Evolutionary conservation across 495 filamentous ascomycete species (phyloP), one percentile per base, ranked within the genome.

Genomic region (Neurospora sp.): DNA sequence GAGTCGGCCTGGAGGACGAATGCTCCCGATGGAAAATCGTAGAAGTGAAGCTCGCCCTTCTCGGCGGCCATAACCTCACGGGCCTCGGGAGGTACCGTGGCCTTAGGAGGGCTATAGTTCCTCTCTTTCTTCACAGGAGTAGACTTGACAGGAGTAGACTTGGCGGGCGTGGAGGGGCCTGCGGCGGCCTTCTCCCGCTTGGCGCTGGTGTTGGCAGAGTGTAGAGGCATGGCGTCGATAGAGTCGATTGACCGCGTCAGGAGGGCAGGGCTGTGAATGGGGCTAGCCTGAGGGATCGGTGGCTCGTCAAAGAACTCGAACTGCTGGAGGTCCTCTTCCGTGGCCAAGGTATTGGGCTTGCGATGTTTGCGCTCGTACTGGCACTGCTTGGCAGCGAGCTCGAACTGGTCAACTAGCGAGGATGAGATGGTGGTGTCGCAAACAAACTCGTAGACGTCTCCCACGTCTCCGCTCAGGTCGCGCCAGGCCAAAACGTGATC

Each of bases 331-430:
- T 98, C 94, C 76, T 89, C 83, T 68, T 94, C 91, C 0, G 92
- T 94, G 0, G 95, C 96, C 53, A 88, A 90, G 69, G 93, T 89
- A 72, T 92, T 87, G 35, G 88, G 90, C 78, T 89, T 91, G 40
- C 92, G 89, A 80, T 92, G 95, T 77, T 97, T 98, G 74, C 96
- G 88, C 85, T 99, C 96, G 90, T 94, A 99, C 80, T 99, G 96
- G 80, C 96, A 98, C 86, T 97, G 90, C 42, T 91, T 86, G 18
- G 96, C 94, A 46, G 93, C 91, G 39, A 91, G 85, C 80, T 94
- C 92, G 81, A 99, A 98, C 9, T 89, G 88, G 27, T 90, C 84
- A 11, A 94, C 91, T 74, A 93, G 91, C 16, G 88, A 86, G 7
- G 90, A 83, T 42, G 89, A 85, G 39, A 91, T 89, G 37, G 88